Evolutionary conservation across 148 eudicot species (phyloP).

Genomic region (Diospyros kaki): DNA sequence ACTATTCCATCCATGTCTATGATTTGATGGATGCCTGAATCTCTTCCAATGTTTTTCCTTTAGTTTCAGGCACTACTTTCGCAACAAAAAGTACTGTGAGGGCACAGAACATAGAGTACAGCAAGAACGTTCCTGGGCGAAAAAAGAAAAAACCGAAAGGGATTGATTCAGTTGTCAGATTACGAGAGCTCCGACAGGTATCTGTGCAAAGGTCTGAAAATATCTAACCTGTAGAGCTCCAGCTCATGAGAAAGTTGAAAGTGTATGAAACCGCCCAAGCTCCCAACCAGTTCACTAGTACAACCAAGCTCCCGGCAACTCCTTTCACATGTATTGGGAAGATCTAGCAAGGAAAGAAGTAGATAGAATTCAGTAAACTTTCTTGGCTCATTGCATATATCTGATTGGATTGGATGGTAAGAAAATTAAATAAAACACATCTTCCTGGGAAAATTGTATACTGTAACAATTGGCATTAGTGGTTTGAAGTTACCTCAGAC

Average conservation of each 20-base stretch:
- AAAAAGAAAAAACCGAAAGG: neutral
- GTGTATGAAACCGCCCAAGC: constrained; percentile 85
- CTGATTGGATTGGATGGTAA: neutral
- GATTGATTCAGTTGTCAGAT: neutral
- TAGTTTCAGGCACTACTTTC: constrained; percentile 71
- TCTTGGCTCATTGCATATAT: neutral
- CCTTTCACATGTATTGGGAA: constrained; percentile 84
- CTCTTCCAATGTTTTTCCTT: constrained; percentile 69
- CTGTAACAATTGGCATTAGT: no score
- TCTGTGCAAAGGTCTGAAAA: neutral
- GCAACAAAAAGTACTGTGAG: constrained; percentile 57
- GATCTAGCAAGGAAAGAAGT: constrained; percentile 30
- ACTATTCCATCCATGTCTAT: neutral
- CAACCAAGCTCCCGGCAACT: constrained; percentile 73
- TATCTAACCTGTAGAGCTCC: constrained; percentile 63
- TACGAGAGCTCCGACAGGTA: no score
- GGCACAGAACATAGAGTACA: constrained; percentile 41
- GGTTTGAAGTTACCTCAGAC: constrained; percentile 62
- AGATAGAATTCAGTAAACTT: neutral
- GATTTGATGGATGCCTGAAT: constrained; percentile 52
- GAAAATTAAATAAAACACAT: no score
- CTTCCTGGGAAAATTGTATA: no score
- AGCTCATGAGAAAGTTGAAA: constrained; percentile 76
- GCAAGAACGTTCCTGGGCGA: constrained; percentile 61
- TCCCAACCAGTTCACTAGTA: constrained; percentile 76